A percentile compares a stretch with the other conserved stretches of the same genome.
phyloP scores from a whole-genome alignment of 2,329 filamentous ascomycete species.

The Septoria linicola region DNA sequence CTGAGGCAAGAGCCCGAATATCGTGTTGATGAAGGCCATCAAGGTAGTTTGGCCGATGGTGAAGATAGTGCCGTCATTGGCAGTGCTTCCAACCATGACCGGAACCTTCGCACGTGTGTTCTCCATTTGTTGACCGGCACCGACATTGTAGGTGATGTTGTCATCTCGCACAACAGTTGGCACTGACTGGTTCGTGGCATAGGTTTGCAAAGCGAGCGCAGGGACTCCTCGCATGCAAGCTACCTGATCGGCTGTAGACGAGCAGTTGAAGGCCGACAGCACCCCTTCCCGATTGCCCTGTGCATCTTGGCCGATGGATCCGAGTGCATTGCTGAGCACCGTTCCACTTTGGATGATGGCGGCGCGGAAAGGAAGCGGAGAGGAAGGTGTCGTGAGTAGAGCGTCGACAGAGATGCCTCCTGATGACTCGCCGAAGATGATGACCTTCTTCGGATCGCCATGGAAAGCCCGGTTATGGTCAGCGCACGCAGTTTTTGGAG shows the following conservation, averaged over 20 bases:
- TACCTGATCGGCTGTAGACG: neutral
- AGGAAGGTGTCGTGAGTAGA: slow-evolving; percentile 19
- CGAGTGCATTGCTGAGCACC: neutral
- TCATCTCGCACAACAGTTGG: slow-evolving; percentile 18
- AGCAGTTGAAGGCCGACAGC: slow-evolving; percentile 14
- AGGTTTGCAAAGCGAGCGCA: slow-evolving; percentile 11
- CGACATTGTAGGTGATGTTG: slow-evolving; percentile 44
- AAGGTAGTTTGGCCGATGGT: neutral
- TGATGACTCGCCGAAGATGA: slow-evolving; percentile 24
- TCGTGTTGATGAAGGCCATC: neutral
- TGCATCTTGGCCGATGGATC: slow-evolving; percentile 1
- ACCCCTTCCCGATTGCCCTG: slow-evolving; percentile 11
- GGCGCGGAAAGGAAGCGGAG: slow-evolving; percentile 22
- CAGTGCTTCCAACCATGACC: slow-evolving; percentile 30
- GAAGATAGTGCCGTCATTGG: slow-evolving; percentile 31
- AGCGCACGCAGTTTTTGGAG: too few relatives aligned
- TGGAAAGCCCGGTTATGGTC: slow-evolving; percentile 45
- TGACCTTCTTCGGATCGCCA: slow-evolving; percentile 53
- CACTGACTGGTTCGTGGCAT: slow-evolving; percentile 19
- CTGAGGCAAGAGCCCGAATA: neutral
- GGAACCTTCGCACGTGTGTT: slow-evolving; percentile 22
- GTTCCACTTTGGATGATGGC: slow-evolving; percentile 22
- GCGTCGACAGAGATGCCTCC: slow-evolving; percentile 20
- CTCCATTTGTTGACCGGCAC: slow-evolving; percentile 1
- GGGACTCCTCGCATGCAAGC: slow-evolving; percentile 18